Evolutionary conservation across 352 stramenopile species (phyloP), one percentile per base, ranked within the genome.

Genomic region (Phytophthora sp.): DNA sequence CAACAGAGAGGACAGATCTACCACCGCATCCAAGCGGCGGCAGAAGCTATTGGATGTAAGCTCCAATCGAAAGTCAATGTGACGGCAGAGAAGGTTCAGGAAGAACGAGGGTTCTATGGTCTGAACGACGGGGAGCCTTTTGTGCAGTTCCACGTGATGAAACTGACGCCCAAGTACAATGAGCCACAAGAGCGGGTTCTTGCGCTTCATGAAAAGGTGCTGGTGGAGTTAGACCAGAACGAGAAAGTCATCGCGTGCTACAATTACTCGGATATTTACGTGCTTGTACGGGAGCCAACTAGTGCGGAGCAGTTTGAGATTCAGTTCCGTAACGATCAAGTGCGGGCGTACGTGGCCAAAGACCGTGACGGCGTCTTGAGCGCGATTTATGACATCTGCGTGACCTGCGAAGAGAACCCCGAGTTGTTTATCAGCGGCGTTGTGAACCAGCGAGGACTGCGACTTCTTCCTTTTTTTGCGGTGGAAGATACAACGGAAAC

Each of bases 291-390:
- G 1, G 71, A 83, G 12, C 61, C 73, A 5, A 74, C 50, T 4
- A 81, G 53, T 20, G 44, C 62, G 6, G 76, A 76, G 3, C 77
- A 89, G 12, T 95, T 95, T 53, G 80, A 93, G 18, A 74, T 95
- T 41, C 84, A 95, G 66, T 88, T 89, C 35, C 57, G 77, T 39
- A 88, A 91, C 41, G 85, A 82, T 13, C 72, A 87, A 31, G 69
- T 77, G 35, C 67, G 75, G 4, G 74, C 79, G n/a, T 95, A 94
- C 51, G 49, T 78, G 18, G 77, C 82, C 1, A 71, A 63, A 3
- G 86, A 95, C 47, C 86, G 88, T 11, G 88, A 95, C 29, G 88
- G 81, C 0, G 71, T 93, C 2, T 73, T 95, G 27, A 87, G 79
- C 11, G 86, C 86, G 7, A 78, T 94, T 16, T 93, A 93, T 30